These are phyloP conservation scores for Santalum album DNA, from an alignment of 164 flowering plant species.

Conservation along the genomic window DNA sequence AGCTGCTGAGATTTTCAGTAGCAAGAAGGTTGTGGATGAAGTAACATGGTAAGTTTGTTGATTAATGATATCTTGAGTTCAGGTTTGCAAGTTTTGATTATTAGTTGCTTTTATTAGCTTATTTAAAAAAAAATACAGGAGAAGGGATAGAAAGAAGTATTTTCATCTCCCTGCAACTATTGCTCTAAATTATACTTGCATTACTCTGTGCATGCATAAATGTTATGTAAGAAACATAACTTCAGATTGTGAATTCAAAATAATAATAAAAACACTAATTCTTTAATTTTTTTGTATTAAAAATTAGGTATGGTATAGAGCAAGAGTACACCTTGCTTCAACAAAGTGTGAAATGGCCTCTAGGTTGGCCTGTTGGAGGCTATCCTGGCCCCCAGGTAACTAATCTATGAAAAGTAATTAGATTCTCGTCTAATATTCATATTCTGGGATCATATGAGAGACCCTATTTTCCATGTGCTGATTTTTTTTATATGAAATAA, in stretches of 20 bases:
- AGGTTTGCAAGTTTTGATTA: neutral
- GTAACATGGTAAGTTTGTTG: slow-evolving; percentile 66
- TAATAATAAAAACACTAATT: no score
- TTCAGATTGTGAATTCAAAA: no score
- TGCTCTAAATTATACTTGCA: neutral
- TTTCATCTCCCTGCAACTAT: no score
- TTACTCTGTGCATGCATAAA: neutral
- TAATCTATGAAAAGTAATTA: neutral
- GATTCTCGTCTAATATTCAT: neutral
- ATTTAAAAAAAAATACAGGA: neutral
- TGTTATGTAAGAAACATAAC: no score
- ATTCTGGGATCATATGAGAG: neutral
- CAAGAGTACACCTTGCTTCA: slow-evolving; percentile 96
- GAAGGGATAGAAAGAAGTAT: no score
- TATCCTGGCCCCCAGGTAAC: slow-evolving; percentile 96
- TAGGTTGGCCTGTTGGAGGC: slow-evolving; percentile 98
- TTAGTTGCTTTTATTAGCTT: neutral
- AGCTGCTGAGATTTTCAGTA: slow-evolving; percentile 81
- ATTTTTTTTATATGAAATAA: no score
- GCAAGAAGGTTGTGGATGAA: slow-evolving; percentile 58
- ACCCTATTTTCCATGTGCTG: neutral
- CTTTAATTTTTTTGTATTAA: neutral
- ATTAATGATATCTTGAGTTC: neutral
- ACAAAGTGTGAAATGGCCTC: slow-evolving; percentile 82
- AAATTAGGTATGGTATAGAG: slow-evolving; percentile 84